Conservation (phyloP, 106 monocot genomes). For the Allium cepa region DNA sequence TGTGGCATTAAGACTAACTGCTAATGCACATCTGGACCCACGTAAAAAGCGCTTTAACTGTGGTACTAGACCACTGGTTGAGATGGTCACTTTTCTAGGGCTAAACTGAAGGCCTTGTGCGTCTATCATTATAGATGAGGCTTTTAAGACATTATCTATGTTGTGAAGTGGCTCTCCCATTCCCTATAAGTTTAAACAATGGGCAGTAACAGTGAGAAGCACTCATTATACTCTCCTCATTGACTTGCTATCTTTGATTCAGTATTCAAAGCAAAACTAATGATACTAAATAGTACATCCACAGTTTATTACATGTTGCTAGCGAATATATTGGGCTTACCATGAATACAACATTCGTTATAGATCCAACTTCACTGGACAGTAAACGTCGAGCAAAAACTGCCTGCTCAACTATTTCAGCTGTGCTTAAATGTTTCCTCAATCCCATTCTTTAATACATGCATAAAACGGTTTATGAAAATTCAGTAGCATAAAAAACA, state of each 20-base stretch:
- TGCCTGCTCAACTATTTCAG: constrained; percentile 97
- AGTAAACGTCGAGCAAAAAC: constrained; percentile 77
- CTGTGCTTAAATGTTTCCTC: constrained; percentile 68
- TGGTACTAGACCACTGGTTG: constrained; percentile 95
- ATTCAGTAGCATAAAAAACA: not conserved
- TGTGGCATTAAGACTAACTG: constrained; percentile 97
- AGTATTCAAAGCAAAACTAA: not conserved
- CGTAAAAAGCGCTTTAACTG: constrained; percentile 79
- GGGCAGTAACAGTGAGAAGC: not conserved
- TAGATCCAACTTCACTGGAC: constrained; percentile 77
- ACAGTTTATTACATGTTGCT: not conserved
- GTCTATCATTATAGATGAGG: constrained; percentile 76
- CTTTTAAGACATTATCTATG: constrained; percentile 88
- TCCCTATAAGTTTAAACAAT: constrained; percentile 34
- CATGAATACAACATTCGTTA: constrained; percentile 96
- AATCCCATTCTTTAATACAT: constrained; percentile 73
- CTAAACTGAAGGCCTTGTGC: constrained; percentile 98
- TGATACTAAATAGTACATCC: not conserved
- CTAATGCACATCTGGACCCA: constrained; percentile 72
- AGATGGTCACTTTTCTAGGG: constrained; percentile 88
- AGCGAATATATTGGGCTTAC: constrained; percentile 29
- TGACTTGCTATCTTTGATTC: not conserved
- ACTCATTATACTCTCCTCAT: not conserved
- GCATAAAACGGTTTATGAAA: not conserved
- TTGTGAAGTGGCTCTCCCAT: constrained; percentile 99